phyloP scores from a whole-genome alignment of 345 rosid genomes.

The Hibiscus tridactylites region DNA sequence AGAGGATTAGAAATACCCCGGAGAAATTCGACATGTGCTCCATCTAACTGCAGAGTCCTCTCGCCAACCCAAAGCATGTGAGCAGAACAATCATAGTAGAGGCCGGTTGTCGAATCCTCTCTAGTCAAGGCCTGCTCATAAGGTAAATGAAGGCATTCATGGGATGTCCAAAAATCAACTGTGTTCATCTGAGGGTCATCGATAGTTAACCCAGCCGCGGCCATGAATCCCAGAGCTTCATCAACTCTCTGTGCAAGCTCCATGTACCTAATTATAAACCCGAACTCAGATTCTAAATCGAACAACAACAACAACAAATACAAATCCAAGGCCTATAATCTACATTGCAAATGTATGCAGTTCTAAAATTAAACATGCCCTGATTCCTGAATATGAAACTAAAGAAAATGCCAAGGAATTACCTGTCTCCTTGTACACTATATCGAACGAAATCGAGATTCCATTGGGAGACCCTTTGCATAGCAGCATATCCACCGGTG shows the following conservation, averaged over 20 bases:
- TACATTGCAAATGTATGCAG: not conserved
- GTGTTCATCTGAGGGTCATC: constrained; percentile 57
- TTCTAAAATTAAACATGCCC: not conserved
- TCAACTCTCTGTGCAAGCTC: constrained; percentile 61
- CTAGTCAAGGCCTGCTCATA: constrained; percentile 66
- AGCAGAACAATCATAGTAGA: constrained; percentile 62
- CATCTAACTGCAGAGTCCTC: constrained; percentile 60
- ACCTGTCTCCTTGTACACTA: constrained; percentile 69
- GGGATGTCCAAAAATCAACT: constrained; percentile 61
- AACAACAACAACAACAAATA: not conserved
- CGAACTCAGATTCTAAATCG: not conserved
- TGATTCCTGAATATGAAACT: too few species aligned
- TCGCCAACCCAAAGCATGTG: constrained; percentile 71
- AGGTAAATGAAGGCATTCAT: constrained; percentile 53
- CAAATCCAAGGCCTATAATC: not conserved
- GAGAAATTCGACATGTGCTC: constrained; percentile 62
- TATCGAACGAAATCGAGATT: constrained; percentile 52
- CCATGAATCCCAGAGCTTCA: constrained; percentile 63
- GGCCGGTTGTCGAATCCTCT: constrained; percentile 60
- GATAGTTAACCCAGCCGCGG: constrained; percentile 52
- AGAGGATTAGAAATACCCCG: constrained; percentile 60
- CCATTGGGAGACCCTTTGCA: constrained; percentile 60
- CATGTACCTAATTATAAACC: constrained; percentile 31
- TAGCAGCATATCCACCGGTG: constrained; percentile 63
- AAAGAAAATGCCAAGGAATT: too few species aligned